These are phyloP conservation scores for Boletus calvinii DNA, from an alignment of 1,284 basidiomycete species.

Conservation along the genomic window DNA sequence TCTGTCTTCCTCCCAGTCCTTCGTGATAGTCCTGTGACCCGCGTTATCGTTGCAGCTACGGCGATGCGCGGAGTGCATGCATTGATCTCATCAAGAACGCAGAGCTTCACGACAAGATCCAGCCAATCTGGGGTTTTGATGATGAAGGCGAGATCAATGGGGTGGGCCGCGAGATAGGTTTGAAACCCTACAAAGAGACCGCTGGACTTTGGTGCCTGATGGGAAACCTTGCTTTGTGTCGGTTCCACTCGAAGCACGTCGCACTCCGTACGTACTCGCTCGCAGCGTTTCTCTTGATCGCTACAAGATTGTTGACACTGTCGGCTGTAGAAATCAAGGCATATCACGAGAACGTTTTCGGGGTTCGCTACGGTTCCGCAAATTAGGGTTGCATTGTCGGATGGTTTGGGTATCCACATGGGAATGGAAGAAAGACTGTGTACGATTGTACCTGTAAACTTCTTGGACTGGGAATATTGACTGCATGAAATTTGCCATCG, in stretches of 20 bases:
- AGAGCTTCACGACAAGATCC: conserved; percentile 30
- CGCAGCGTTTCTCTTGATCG: background rate
- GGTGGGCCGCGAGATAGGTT: conserved; percentile 47
- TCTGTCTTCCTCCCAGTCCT: conserved; percentile 18
- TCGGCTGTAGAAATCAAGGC: conserved; percentile 57
- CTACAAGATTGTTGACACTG: conserved; percentile 41
- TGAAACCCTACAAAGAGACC: conserved; percentile 37
- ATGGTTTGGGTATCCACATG: background rate
- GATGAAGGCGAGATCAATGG: conserved; percentile 63
- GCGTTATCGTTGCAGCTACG: conserved; percentile 34
- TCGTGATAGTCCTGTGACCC: conserved; percentile 17
- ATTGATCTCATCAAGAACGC: conserved; percentile 23
- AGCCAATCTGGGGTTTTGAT: conserved; percentile 61
- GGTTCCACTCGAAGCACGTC: conserved; percentile 41
- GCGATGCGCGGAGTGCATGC: conserved; percentile 29
- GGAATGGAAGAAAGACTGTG: background rate
- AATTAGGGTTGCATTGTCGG: background rate
- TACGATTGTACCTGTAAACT: background rate
- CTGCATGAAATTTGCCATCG: background rate
- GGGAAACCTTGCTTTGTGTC: conserved; percentile 37
- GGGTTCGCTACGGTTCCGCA: conserved; percentile 36
- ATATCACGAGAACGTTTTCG: conserved; percentile 51
- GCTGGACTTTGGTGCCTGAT: conserved; percentile 51
- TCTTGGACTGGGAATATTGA: background rate
- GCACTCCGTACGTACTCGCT: conserved; percentile 37